Evolutionary conservation across 441 rosid genomes (phyloP), one percentile per base, ranked within the genome.

Genomic region (Euphorbia schlechtendalii): DNA sequence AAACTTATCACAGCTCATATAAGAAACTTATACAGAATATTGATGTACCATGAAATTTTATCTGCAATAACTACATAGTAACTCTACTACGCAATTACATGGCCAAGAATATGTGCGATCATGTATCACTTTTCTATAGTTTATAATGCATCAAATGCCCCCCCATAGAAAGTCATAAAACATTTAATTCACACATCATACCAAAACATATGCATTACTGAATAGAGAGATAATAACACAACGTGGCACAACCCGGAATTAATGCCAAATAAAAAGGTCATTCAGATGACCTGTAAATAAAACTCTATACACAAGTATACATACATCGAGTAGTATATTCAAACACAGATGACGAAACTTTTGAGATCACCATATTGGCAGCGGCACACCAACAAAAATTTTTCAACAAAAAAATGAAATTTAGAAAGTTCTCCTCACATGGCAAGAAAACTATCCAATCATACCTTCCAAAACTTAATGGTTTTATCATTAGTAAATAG

Each of bases 401-500:
- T 25, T 24, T 2, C 27, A 5, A 27, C 32, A n/a, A 52, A 46
- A 43, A 22, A 25, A 24, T n/a, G 40, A 59, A 9, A 41, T 53
- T 11, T 17, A 55, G 38, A 51, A 8, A 38, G 5, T 36, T 30
- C 45, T 9, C 18, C 27, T 25, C 40, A 64, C 38, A 32, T 67
- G 34, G 53, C 65, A 51, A 61, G 61, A 41, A 17, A 56, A 0
- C 46, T 13, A 18, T 18, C 48, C 34, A 63, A 67, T 62, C 65
- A 57, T 79, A 90, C 95, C 96, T 92, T 92, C 94, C n/a, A n/a
- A n/a, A n/a, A n/a, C n/a, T n/a, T n/a, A n/a, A n/a, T n/a, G n/a
- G n/a, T n/a, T n/a, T n/a, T 88, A 79, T 93, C 97, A 69, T 93
- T 93, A n/a, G 97, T 88, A 9, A 96, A 90, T 43, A 93, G 82